Evolutionary conservation across 1,139 yeast species (phyloP).

Genomic region (Scheffersomyces insectosa): DNA sequence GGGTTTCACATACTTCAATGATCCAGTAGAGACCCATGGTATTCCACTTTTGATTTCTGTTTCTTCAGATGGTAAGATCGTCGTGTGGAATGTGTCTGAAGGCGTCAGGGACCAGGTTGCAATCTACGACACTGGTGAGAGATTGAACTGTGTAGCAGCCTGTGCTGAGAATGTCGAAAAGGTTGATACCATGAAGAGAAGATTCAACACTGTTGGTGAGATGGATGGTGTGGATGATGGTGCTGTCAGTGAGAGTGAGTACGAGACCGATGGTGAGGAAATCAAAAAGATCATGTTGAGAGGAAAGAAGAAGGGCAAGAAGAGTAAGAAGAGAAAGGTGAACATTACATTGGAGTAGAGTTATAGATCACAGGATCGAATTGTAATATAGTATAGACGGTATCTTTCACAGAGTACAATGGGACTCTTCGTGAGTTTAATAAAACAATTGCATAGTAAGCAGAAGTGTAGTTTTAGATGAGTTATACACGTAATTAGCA

Average conservation of each 20-base stretch:
- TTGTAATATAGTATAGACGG: no score
- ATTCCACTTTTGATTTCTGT: conserved; percentile 68
- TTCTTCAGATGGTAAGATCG: conserved; percentile 90
- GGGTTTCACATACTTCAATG: conserved; percentile 59
- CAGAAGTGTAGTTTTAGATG: no score
- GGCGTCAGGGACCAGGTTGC: conserved; percentile 73
- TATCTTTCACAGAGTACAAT: not conserved
- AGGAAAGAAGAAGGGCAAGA: conserved; percentile 41
- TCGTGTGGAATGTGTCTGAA: conserved; percentile 74
- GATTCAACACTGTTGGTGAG: conserved; percentile 43
- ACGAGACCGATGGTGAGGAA: conserved; percentile 60
- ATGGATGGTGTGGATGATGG: conserved; percentile 20
- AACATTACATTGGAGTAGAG: conserved; percentile 54
- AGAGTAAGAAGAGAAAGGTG: conserved; percentile 43
- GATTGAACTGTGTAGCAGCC: conserved; percentile 81
- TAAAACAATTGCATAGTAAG: not conserved
- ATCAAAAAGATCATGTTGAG: conserved; percentile 47
- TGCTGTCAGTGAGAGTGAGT: conserved; percentile 61
- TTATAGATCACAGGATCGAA: not conserved
- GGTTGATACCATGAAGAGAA: conserved; percentile 67
- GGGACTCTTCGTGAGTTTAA: not conserved
- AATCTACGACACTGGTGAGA: conserved; percentile 88
- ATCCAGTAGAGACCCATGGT: conserved; percentile 33
- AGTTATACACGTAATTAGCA: no score
- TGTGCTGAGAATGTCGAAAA: conserved; percentile 81